phyloP scores from a whole-genome alignment of 1,139 yeast genomes.

The Candida sojae region DNA sequence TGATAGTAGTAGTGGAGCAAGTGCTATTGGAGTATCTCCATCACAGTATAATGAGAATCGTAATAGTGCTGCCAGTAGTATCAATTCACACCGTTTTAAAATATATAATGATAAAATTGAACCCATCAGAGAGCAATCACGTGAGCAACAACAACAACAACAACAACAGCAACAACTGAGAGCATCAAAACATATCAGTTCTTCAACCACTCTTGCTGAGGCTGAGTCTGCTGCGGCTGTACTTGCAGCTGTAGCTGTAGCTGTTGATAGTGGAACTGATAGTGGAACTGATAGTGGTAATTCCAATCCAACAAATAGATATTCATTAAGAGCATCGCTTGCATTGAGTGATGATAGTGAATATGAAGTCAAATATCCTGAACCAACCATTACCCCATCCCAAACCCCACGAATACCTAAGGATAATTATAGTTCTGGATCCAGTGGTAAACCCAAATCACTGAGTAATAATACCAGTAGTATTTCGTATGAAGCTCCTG shows the following conservation, averaged over 20 bases:
- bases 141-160: not conserved
- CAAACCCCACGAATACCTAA: constrained; percentile 10
- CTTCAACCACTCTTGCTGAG: constrained; percentile 9
- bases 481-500: constrained; percentile 6
- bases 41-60: constrained; percentile 5
- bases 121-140: constrained; percentile 6
- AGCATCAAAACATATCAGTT: constrained; percentile 7
- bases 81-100: constrained; percentile 6
- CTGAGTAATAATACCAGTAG: not conserved
- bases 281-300: not conserved
- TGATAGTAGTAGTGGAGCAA: constrained; percentile 1
- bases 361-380: constrained; percentile 12
- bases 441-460: constrained; percentile 2
- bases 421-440: constrained; percentile 4
- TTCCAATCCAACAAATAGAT: constrained; percentile 5
- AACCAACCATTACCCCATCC: constrained; percentile 15
- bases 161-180: not conserved
- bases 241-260: not conserved
- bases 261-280: not conserved
- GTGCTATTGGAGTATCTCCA: not conserved
- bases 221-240: not conserved
- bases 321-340: constrained; percentile 10
- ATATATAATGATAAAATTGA: constrained; percentile 11
- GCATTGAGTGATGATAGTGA: constrained; percentile 18
- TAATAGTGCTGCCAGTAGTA: constrained; percentile 7